These are phyloP conservation scores for Trifolium dubium DNA, from an alignment of 306 rosid genomes.

Conservation along the genomic window DNA sequence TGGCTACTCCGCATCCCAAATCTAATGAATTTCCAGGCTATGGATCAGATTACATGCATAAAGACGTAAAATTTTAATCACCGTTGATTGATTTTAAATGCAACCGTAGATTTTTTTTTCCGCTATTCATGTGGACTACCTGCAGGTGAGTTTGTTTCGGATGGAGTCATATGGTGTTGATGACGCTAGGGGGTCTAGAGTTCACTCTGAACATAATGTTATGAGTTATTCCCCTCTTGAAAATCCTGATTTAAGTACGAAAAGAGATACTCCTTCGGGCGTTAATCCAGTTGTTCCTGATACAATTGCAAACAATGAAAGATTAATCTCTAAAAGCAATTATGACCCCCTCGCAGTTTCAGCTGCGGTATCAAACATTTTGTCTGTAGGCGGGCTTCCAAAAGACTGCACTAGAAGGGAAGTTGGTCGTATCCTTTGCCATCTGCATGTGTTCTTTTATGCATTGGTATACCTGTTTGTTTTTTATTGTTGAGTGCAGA, in stretches of 20 bases:
- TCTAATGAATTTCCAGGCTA: conserved; percentile 43
- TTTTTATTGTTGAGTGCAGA: conserved; percentile 3
- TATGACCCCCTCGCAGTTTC: conserved; percentile 42
- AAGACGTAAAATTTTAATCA: conserved; percentile 47
- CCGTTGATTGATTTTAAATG: neutral
- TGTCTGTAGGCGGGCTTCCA: conserved; percentile 79
- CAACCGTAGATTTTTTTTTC: neutral
- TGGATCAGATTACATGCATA: conserved; percentile 55
- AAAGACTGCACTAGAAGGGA: conserved; percentile 86
- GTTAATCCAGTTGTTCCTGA: conserved; percentile 47
- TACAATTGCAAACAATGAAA: conserved; percentile 44
- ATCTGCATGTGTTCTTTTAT: conserved; percentile 14
- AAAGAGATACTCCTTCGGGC: conserved; percentile 46
- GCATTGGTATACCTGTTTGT: conserved; percentile 27
- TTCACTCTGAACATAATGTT: conserved; percentile 48
- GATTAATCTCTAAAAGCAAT: conserved; percentile 47
- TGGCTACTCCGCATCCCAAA: conserved; percentile 46
- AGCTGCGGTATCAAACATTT: conserved; percentile 62
- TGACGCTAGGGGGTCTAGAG: conserved; percentile 44
- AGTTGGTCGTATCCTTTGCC: conserved; percentile 86
- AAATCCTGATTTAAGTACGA: conserved; percentile 41
- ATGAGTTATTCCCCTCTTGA: conserved; percentile 50
- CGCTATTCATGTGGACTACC: conserved; percentile 13
- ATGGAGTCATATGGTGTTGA: conserved; percentile 51
- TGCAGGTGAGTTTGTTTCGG: conserved; percentile 54